Conservation (phyloP, 192 early-diverging fungal species). For the Coemansia sp. region DNA sequence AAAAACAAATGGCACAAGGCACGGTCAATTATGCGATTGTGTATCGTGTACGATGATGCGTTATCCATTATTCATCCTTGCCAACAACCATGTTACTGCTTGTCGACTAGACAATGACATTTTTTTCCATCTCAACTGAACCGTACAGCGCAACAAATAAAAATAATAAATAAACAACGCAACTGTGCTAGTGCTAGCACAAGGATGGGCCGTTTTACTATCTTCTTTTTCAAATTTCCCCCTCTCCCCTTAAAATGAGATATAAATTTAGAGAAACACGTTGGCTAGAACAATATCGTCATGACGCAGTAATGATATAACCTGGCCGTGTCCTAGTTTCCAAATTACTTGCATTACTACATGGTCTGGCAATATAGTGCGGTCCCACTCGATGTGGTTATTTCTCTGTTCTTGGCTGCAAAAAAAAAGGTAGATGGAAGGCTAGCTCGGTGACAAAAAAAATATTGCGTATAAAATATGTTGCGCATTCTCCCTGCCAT, state of each 20-base stretch:
- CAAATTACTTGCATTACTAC: background rate
- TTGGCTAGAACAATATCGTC: conserved; percentile 4
- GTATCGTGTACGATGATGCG: background rate
- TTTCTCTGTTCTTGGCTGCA: too few species aligned
- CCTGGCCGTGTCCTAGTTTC: background rate
- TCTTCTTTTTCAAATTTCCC: too few species aligned
- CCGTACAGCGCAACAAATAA: background rate
- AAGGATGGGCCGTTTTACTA: background rate
- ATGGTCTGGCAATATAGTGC: background rate
- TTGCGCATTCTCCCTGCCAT: background rate
- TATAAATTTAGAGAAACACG: background rate
- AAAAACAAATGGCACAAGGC: background rate
- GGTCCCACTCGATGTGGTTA: background rate
- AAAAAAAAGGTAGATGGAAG: background rate
- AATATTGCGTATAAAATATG: background rate
- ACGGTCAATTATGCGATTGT: background rate
- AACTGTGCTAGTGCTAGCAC: background rate
- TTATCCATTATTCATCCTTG: background rate
- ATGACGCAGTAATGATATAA: conserved; percentile 10
- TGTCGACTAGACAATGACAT: background rate
- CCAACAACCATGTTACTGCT: background rate
- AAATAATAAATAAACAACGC: background rate
- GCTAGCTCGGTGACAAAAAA: background rate
- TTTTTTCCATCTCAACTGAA: background rate
- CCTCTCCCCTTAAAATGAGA: background rate